phyloP scores from a whole-genome alignment of 2,329 filamentous ascomycete species.

The Aspergillus sp. region DNA sequence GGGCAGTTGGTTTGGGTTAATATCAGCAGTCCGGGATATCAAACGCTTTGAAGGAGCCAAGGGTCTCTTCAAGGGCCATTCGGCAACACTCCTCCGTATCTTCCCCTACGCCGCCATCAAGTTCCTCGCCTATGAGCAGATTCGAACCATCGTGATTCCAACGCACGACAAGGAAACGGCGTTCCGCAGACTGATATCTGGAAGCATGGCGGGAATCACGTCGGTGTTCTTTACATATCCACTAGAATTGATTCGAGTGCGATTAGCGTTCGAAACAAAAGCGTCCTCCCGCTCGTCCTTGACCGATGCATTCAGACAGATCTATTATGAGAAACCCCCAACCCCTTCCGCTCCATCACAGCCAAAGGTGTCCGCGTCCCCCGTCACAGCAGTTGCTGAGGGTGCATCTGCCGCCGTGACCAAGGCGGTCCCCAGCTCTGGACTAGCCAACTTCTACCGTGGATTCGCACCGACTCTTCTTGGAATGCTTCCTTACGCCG shows the following conservation, averaged over 20 bases:
- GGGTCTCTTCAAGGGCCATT: slow-evolving; percentile 90
- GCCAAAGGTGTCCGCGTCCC: slow-evolving; percentile 33
- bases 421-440: slow-evolving; percentile 56
- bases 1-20: slow-evolving; percentile 79
- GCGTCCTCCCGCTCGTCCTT: slow-evolving; percentile 65
- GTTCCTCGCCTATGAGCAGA: slow-evolving; percentile 96
- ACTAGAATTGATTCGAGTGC: slow-evolving; percentile 85
- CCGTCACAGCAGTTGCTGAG: slow-evolving; percentile 33
- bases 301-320: slow-evolving; percentile 72
- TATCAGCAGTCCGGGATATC: slow-evolving; percentile 79
- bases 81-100: slow-evolving; percentile 85
- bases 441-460: slow-evolving; percentile 87
- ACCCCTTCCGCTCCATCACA: slow-evolving; percentile 27
- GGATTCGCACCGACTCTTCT: slow-evolving; percentile 86
- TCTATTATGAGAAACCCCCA: slow-evolving; percentile 70
- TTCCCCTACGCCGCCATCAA: slow-evolving; percentile 98
- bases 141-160: slow-evolving; percentile 73
- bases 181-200: slow-evolving; percentile 55
- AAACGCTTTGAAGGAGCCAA: slow-evolving; percentile 66
- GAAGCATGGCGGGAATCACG: slow-evolving; percentile 62
- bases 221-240: slow-evolving; percentile 97
- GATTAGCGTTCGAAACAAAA: slow-evolving; percentile 91
- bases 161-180: slow-evolving; percentile 71
- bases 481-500: slow-evolving; percentile 95
- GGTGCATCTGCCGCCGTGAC: slow-evolving; percentile 38